Percentiles rank a stretch among this genome's conserved stretches.
Conservation (phyloP, 1,284 basidiomycete species). For the Moesziomyces sp. region DNA sequence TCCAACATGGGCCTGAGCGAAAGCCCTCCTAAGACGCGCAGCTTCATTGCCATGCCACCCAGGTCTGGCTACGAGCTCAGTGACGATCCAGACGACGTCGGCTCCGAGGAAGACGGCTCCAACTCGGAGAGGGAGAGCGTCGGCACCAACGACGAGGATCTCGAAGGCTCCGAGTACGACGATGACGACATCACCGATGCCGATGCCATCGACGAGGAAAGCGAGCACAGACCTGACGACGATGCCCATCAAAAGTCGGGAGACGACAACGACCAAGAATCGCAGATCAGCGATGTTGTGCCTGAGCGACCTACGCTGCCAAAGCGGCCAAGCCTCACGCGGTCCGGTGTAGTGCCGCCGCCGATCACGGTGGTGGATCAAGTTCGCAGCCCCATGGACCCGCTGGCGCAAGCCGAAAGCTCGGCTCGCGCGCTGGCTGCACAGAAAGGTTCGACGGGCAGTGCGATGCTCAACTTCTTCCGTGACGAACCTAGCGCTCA, state of each 20-base stretch:
- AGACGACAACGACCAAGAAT: not conserved
- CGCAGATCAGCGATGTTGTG: conserved; percentile 1
- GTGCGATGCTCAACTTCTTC: conserved; percentile 50
- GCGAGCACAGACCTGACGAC: conserved; percentile 20
- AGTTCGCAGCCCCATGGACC: conserved; percentile 21
- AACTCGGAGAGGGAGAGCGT: conserved; percentile 58
- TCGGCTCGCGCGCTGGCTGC: conserved; percentile 36
- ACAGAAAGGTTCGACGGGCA: conserved; percentile 40
- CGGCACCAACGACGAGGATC: conserved; percentile 57
- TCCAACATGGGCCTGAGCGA: conserved; percentile 43
- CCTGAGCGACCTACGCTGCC: conserved; percentile 36
- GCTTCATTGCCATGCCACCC: conserved; percentile 67
- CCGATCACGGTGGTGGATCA: conserved; percentile 33
- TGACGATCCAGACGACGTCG: conserved; percentile 66
- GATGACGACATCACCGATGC: conserved; percentile 39
- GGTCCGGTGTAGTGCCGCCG: conserved; percentile 51
- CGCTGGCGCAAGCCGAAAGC: conserved; percentile 34
- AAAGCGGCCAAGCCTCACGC: conserved; percentile 57
- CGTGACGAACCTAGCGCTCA: conserved; percentile 28
- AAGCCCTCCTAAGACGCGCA: conserved; percentile 65
- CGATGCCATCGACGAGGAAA: conserved; percentile 24
- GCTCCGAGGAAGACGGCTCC: conserved; percentile 65
- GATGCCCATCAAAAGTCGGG: not conserved
- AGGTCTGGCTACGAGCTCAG: conserved; percentile 66
- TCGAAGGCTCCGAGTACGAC: conserved; percentile 46